A percentile compares a stretch with the other conserved stretches of the same genome.
phyloP scores from a whole-genome alignment of 345 rosid genomes.

The Lagerstroemia speciosa region DNA sequence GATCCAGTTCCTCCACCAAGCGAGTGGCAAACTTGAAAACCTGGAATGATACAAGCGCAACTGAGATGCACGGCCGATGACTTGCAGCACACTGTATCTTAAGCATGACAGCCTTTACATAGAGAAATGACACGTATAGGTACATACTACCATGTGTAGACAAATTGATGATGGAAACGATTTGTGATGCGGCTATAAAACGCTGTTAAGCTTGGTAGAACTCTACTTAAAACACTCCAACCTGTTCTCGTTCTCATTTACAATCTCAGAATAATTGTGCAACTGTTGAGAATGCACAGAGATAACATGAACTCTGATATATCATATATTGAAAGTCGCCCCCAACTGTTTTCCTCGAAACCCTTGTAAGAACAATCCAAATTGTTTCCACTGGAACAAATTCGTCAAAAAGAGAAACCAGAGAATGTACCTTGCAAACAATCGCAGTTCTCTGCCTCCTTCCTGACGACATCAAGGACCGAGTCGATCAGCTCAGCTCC shows the following conservation, averaged over 20 bases:
- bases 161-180: too few species aligned
- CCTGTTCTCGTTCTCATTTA: not conserved
- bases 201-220: too few species aligned
- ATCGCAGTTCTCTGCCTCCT: constrained; percentile 51
- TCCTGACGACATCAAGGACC: constrained; percentile 46
- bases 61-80: not conserved
- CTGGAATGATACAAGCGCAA: not conserved
- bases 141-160: too few species aligned
- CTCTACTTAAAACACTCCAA: not conserved
- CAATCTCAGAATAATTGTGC: not conserved
- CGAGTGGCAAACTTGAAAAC: constrained; percentile 3
- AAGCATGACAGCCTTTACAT: too few species aligned
- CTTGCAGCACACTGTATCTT: too few species aligned
- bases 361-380: not conserved
- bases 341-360: too few species aligned
- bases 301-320: not conserved
- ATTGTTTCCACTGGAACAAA: not conserved
- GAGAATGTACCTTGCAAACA: constrained; percentile 38
- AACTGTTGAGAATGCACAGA: not conserved
- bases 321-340: too few species aligned
- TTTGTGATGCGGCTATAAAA: too few species aligned
- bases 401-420: not conserved
- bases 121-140: too few species aligned
- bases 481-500: constrained; percentile 54
- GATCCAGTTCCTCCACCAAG: constrained; percentile 5